Conservation (phyloP, 2,329 filamentous ascomycete genomes). For the Ascochyta lentis region DNA sequence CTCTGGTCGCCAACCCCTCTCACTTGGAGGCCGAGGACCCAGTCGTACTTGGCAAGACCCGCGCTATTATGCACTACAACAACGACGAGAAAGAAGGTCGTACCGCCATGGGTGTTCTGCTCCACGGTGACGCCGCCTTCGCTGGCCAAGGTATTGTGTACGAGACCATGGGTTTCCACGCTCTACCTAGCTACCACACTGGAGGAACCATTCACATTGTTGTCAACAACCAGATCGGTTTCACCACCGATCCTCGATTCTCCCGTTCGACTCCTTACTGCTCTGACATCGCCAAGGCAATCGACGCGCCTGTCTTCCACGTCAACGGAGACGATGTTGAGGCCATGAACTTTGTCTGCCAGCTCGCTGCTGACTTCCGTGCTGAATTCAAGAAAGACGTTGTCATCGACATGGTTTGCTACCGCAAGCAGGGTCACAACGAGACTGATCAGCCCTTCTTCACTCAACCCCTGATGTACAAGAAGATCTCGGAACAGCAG, state of each 20-base stretch:
- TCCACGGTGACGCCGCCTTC: slow-evolving; percentile 97
- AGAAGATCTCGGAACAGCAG: slow-evolving; percentile 86
- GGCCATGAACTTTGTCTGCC: slow-evolving; percentile 97
- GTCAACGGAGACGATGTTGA: slow-evolving; percentile 99
- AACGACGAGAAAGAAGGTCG: slow-evolving; percentile 89
- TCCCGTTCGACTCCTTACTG: slow-evolving; percentile 98
- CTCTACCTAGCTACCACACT: slow-evolving; percentile 93
- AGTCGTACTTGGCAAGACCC: slow-evolving; percentile 95
- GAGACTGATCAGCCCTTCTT: slow-evolving; percentile 99
- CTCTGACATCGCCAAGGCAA: slow-evolving; percentile 98
- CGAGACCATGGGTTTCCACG: slow-evolving; percentile 97
- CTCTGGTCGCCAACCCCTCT: slow-evolving; percentile 96
- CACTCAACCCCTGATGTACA: slow-evolving; percentile 99
- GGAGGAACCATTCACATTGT: slow-evolving; percentile 96
- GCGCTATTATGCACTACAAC: slow-evolving; percentile 99
- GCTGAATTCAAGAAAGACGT: slow-evolving; percentile 99
- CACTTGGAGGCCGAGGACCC: slow-evolving; percentile 98
- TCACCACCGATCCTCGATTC: slow-evolving; percentile 97
- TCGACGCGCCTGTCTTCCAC: slow-evolving; percentile 98
- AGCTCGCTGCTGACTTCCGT: slow-evolving; percentile 96
- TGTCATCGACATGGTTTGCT: slow-evolving; percentile 97
- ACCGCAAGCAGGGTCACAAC: slow-evolving; percentile 98
- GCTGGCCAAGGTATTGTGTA: slow-evolving; percentile 97
- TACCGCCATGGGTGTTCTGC: slow-evolving; percentile 91
- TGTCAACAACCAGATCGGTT: slow-evolving; percentile 99